A percentile compares a stretch with the other conserved stretches of the same genome.
These are phyloP conservation scores for Eimeria sp. DNA, from an alignment of 169 alveolate species.

Conservation along the genomic window DNA sequence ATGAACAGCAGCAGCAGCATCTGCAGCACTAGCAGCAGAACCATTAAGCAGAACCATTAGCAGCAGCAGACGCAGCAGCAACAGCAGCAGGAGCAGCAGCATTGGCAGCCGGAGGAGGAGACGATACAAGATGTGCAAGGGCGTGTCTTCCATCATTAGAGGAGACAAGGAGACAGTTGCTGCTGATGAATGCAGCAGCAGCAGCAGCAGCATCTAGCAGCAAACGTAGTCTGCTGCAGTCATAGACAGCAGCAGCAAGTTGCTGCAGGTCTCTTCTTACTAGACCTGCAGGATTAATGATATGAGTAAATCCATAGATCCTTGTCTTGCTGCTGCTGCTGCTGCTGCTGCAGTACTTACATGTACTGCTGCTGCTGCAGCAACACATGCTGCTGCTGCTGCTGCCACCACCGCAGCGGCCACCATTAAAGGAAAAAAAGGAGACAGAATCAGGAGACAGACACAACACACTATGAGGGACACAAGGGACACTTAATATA, in stretches of 20 bases:
- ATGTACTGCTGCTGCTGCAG: slow-evolving; percentile 57
- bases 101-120: too few species aligned
- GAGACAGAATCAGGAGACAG: neutral
- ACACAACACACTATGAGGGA: neutral
- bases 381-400: too few species aligned
- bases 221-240: slow-evolving; percentile 16
- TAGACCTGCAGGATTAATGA: slow-evolving; percentile 65
- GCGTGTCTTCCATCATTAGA: slow-evolving; percentile 45
- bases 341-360: slow-evolving; percentile 53
- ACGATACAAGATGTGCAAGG: slow-evolving; percentile 72
- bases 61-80: neutral
- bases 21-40: neutral
- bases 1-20: too few species aligned
- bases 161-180: slow-evolving; percentile 38
- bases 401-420: slow-evolving; percentile 55
- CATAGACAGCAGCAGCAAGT: slow-evolving; percentile 63
- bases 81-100: slow-evolving; percentile 54
- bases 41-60: neutral
- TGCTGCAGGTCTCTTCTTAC: slow-evolving; percentile 25
- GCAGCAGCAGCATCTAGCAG: too few species aligned
- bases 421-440: slow-evolving; percentile 9
- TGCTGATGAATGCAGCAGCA: too few species aligned
- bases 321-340: slow-evolving; percentile 27
- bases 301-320: slow-evolving; percentile 59
- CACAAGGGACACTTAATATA: slow-evolving; percentile 30